Percentiles rank a stretch among this genome's conserved stretches.
phyloP scores from a whole-genome alignment of 1,284 basidiomycete species.

The Irpex sp. region DNA sequence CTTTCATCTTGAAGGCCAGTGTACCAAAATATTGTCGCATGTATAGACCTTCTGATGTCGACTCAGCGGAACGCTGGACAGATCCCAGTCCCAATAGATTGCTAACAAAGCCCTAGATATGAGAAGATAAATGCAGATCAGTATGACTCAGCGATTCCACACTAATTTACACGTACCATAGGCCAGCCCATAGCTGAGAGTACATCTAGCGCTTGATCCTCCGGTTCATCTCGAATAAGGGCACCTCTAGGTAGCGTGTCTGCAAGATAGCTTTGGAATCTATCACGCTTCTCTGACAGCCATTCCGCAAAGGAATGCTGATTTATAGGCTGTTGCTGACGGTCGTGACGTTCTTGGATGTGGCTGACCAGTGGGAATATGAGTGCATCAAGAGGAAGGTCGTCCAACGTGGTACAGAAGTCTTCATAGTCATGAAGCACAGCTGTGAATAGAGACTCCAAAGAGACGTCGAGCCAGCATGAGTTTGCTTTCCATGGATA shows the following conservation, averaged over 20 bases:
- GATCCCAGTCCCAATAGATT: neutral
- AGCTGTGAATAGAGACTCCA: neutral
- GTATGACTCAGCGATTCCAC: neutral
- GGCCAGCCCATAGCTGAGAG: neutral
- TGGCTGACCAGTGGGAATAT: neutral
- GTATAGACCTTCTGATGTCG: neutral
- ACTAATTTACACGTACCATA: neutral
- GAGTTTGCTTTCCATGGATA: conserved; percentile 20
- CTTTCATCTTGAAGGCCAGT: neutral
- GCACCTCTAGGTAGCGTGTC: neutral
- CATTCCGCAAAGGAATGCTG: too few relatives aligned
- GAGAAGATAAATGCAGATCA: neutral
- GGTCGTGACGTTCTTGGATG: neutral
- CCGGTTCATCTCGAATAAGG: neutral
- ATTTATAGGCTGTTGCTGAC: too few relatives aligned
- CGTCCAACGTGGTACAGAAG: neutral
- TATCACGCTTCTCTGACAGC: too few relatives aligned
- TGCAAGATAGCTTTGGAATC: neutral
- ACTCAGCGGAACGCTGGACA: neutral
- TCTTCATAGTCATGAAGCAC: neutral
- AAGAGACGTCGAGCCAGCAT: conserved; percentile 19
- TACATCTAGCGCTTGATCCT: neutral
- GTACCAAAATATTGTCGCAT: neutral
- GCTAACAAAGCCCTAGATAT: neutral
- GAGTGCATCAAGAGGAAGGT: neutral